These are phyloP conservation scores for Wickerhamomyces bisporus DNA, from an alignment of 805 yeast genomes.

Conservation along the genomic window DNA sequence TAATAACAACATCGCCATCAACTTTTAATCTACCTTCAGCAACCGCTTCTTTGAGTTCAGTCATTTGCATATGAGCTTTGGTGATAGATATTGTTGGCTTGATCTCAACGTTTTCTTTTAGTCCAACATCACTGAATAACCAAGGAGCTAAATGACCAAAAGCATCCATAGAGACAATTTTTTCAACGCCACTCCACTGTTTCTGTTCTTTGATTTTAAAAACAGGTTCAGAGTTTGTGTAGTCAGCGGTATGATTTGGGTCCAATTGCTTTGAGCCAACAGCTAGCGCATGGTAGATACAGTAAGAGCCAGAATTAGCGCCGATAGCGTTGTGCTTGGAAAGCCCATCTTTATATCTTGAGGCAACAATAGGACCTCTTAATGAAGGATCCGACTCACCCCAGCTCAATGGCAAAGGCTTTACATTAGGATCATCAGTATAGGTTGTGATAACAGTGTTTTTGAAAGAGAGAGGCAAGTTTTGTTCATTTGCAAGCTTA, in stretches of 20 bases:
- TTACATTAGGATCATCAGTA: constrained; percentile 42
- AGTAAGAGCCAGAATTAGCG: constrained; percentile 60
- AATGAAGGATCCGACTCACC: constrained; percentile 40
- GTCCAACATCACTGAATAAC: constrained; percentile 41
- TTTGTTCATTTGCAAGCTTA: constrained; percentile 14
- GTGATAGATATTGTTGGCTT: constrained; percentile 65
- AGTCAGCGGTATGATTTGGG: constrained; percentile 49
- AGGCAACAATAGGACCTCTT: constrained; percentile 56
- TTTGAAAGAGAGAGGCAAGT: constrained; percentile 12
- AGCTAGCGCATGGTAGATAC: constrained; percentile 61
- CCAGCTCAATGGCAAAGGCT: constrained; percentile 50
- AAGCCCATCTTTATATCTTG: constrained; percentile 45
- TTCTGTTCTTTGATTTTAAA: constrained; percentile 48
- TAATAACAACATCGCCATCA: constrained; percentile 57
- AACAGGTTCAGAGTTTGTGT: constrained; percentile 60
- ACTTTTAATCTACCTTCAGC: constrained; percentile 46
- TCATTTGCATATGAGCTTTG: constrained; percentile 57
- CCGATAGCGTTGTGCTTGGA: constrained; percentile 58
- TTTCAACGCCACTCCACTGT: constrained; percentile 50
- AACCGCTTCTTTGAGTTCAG: constrained; percentile 55
- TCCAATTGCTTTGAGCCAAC: constrained; percentile 56
- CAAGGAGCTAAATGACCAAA: constrained; percentile 65
- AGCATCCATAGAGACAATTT: constrained; percentile 63
- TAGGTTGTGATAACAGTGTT: constrained; percentile 47
- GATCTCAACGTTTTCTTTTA: constrained; percentile 46